Evolutionary conservation across 1,139 yeast species (phyloP).

Genomic region (Hyphopichia burtonii): DNA sequence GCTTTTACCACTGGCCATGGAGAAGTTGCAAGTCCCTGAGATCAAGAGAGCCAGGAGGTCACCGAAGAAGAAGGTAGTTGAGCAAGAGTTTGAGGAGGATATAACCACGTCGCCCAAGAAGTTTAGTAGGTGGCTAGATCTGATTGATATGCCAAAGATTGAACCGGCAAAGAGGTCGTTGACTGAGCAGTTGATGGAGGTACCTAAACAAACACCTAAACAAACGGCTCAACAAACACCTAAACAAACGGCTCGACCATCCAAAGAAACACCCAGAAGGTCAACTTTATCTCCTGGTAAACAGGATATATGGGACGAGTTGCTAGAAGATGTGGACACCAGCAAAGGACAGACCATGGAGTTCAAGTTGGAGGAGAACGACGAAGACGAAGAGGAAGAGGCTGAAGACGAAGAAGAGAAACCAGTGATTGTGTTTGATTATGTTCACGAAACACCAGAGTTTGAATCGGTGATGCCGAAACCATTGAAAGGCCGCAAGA

Average conservation of each 20-base stretch:
- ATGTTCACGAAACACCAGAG: background rate
- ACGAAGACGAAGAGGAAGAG: conserved; percentile 7
- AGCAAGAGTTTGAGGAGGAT: conserved; percentile 5
- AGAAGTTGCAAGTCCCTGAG: conserved; percentile 7
- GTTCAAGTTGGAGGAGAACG: conserved; percentile 4
- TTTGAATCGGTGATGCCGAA: background rate
- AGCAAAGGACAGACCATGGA: background rate
- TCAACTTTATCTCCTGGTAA: background rate
- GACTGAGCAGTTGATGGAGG: background rate
- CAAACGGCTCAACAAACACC: too few relatives aligned
- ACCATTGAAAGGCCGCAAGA: background rate
- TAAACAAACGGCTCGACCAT: too few relatives aligned
- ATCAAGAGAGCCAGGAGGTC: conserved; percentile 2
- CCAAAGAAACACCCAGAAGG: too few relatives aligned
- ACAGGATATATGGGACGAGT: background rate
- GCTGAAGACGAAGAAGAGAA: too few relatives aligned
- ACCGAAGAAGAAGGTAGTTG: conserved; percentile 4
- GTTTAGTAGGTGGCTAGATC: conserved; percentile 8
- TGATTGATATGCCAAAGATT: background rate
- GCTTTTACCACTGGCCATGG: background rate
- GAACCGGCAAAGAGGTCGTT: background rate
- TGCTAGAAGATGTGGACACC: background rate
- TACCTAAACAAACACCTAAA: too few relatives aligned
- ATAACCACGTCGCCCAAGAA: conserved; percentile 20
- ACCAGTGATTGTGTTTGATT: too few relatives aligned